phyloP scores from a whole-genome alignment of 345 rosid species.

The Citrus cavaleriei region DNA sequence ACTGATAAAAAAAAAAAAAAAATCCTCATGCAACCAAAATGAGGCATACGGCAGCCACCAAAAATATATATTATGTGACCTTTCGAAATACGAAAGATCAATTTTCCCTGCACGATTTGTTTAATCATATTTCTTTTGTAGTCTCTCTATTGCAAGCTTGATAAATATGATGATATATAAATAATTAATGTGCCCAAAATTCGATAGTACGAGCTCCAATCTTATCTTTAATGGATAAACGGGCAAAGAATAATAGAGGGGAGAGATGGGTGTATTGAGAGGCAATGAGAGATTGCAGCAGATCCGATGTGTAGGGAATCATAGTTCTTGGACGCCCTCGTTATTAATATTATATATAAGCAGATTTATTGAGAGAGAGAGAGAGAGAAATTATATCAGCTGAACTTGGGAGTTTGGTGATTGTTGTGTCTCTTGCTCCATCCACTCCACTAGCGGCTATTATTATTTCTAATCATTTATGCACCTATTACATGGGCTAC shows the following conservation, averaged over 20 bases:
- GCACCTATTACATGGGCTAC: conserved; percentile 24
- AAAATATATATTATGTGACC: not conserved
- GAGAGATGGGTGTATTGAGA: conserved; percentile 23
- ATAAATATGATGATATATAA: not conserved
- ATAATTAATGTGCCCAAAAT: not conserved
- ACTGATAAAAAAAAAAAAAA: not conserved
- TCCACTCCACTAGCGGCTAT: conserved; percentile 7
- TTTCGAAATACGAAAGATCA: conserved; percentile 2
- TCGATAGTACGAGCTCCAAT: not conserved
- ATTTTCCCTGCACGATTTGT: not conserved
- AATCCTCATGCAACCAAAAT: not conserved
- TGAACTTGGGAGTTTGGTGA: conserved; percentile 13
- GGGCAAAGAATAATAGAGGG: conserved; percentile 30
- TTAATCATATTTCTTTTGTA: not conserved
- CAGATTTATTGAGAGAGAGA: conserved; percentile 1
- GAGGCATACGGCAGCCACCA: not conserved
- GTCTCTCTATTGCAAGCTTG: not conserved
- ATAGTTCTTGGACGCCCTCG: conserved; percentile 26
- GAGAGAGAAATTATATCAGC: not conserved
- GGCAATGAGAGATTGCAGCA: conserved; percentile 38
- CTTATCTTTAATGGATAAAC: conserved; percentile 7
- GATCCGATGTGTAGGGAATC: conserved; percentile 43
- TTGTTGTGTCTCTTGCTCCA: conserved; percentile 15
- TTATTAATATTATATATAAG: not conserved
- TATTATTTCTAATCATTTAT: conserved; percentile 23